phyloP scores from a whole-genome alignment of 2,329 filamentous ascomycete genomes.

The Aspergillus persii region DNA sequence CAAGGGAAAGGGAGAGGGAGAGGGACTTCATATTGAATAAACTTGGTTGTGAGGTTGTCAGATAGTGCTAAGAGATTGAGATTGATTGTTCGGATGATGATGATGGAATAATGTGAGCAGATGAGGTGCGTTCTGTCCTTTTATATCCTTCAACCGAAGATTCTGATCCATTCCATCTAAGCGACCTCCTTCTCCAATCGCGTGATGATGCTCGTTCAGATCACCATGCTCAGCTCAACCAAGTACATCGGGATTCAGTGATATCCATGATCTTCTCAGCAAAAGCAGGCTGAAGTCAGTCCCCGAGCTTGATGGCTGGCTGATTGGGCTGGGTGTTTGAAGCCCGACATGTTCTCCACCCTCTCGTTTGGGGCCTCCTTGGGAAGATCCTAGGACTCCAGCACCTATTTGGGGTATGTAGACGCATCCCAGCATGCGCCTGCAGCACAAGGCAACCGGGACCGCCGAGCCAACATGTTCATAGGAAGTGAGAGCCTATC shows the following conservation, averaged over 20 bases:
- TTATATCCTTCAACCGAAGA: neutral
- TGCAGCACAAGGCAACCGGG: neutral
- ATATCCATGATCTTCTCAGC: neutral
- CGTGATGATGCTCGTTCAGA: neutral
- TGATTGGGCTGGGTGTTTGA: neutral
- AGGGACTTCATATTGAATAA: neutral
- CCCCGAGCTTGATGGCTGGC: neutral
- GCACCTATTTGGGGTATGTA: neutral
- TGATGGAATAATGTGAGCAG: neutral
- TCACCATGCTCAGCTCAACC: neutral
- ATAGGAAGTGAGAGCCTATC: neutral
- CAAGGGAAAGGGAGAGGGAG: neutral
- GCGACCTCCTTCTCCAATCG: neutral
- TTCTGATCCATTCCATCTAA: too few relatives aligned
- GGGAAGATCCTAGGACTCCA: neutral
- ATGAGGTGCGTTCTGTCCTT: neutral
- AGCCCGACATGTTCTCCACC: neutral
- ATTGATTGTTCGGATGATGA: neutral
- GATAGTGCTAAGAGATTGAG: too few relatives aligned
- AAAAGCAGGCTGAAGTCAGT: neutral
- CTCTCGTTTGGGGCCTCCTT: neutral
- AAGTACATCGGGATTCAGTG: neutral
- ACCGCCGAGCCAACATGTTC: neutral
- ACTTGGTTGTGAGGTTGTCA: neutral
- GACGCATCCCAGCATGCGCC: neutral